Evolutionary conservation across 192 early-diverging fungal species (phyloP), one percentile per base, ranked within the genome.

Genomic region (Coemansia sp.): DNA sequence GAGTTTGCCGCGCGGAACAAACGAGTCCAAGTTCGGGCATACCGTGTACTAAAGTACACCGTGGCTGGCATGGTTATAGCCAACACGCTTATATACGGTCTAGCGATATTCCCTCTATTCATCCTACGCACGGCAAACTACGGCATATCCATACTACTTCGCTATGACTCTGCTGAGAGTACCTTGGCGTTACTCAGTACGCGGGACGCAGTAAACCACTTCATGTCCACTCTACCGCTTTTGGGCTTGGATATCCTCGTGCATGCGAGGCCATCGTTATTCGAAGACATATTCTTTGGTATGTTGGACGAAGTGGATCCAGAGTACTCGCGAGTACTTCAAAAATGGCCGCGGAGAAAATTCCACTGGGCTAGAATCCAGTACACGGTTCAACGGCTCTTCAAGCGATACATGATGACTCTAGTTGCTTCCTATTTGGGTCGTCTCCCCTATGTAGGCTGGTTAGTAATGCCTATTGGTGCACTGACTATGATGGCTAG

Each of bases 401-500:
- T 29, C 29, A 83, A 76, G 55, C 76, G 81, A 15, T 83, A 79
- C 55, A 13, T 52, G 31, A 83, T 83, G 81, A 79, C 70, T 24
- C 65, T 79, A 64, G 73, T 16, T 10, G 81, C 74, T 2, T 70
- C 71, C 36, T 52, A 70, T 53, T 57, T 78, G 34, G 62, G 73
- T 33, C 63, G 69, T 1, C 50, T 70, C 1, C 81, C 81, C 13
- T 64, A 75, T 18, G 70, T 83, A 22, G 81, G 81, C 12, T 79
- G 77, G 81, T 46, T 83, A 68, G 81, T 79, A 16, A 43, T 79
- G 24, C 81, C 81, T 9, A 13, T 73, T 8, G 81, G 76, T 9
- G 62, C 76, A 1, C 61, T 83, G 43, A 64, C 66, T 24, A 67
- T 83, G 67, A 78, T 83, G 76, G 73, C 75, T 52, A 65, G 58